These are phyloP conservation scores for Fallopia convolvulus DNA, from an alignment of 148 eudicot species.

Conservation along the genomic window DNA sequence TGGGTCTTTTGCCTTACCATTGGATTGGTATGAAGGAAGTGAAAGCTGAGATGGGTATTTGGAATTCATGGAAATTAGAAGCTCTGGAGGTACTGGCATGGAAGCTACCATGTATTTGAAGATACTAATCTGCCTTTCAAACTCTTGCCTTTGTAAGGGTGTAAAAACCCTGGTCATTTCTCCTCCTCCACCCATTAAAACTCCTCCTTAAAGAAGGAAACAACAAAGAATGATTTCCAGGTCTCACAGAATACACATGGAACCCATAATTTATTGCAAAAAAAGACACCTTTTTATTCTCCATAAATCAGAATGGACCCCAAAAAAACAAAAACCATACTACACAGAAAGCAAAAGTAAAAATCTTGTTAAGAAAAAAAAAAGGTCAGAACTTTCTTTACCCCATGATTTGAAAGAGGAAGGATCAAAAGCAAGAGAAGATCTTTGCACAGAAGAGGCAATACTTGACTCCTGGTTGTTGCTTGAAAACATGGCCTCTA, in stretches of 20 bases:
- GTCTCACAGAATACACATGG: neutral
- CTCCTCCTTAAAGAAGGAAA: conserved; percentile 21
- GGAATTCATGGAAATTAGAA: conserved; percentile 29
- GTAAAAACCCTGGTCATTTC: conserved; percentile 32
- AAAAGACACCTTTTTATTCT: conserved; percentile 1
- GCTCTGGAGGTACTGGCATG: conserved; percentile 62
- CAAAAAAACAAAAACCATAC: neutral
- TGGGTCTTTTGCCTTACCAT: neutral
- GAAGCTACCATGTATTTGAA: conserved; percentile 71
- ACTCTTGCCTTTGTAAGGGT: conserved; percentile 57
- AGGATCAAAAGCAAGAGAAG: conserved; percentile 6
- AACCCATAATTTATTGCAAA: conserved; percentile 3
- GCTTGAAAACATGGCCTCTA: neutral
- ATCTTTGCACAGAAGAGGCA: conserved; percentile 6
- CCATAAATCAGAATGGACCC: conserved; percentile 4
- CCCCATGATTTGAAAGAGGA: conserved; percentile 11
- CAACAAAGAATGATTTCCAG: neutral
- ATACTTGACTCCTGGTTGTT: neutral
- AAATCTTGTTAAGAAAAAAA: neutral
- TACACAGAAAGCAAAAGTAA: neutral
- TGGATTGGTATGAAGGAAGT: conserved; percentile 4
- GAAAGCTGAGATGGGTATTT: conserved; percentile 3
- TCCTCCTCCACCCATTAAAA: neutral
- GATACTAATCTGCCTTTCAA: conserved; percentile 62
- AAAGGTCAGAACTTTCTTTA: conserved; percentile 9